Conservation (phyloP, 257 asterid genomes). For the Vinca minor region DNA sequence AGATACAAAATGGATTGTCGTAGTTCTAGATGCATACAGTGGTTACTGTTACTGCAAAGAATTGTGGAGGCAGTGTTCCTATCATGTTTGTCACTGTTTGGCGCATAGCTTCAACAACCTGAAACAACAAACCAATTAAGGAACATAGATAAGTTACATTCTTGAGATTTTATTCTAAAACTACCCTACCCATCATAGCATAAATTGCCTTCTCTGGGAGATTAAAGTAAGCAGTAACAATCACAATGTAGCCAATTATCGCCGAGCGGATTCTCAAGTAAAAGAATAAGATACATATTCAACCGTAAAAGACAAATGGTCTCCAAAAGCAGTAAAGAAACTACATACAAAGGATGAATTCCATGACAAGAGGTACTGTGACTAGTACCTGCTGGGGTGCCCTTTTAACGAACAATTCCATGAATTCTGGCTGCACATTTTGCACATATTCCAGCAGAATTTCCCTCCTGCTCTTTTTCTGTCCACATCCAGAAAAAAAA, state of each 20-base stretch:
- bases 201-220: not conserved
- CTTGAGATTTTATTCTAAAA: not conserved
- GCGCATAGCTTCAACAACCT: slow-evolving; percentile 99
- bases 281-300: not conserved
- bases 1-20: not conserved
- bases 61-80: slow-evolving; percentile 93
- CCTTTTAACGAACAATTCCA: slow-evolving; percentile 85
- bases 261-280: not conserved
- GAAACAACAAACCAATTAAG: slow-evolving; percentile 1
- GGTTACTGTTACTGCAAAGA: slow-evolving; percentile 83
- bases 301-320: not conserved
- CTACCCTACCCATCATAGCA: not conserved
- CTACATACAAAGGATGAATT: not conserved
- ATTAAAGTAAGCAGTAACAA: not conserved
- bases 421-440: slow-evolving; percentile 91
- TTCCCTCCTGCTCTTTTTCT: slow-evolving; percentile 82
- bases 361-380: not conserved
- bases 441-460: slow-evolving; percentile 90
- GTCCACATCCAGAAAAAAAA: slow-evolving; percentile 5
- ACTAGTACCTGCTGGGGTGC: slow-evolving; percentile 82
- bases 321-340: not conserved
- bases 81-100: slow-evolving; percentile 95
- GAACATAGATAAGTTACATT: not conserved
- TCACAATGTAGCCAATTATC: not conserved
- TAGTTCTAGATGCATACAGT: slow-evolving; percentile 42